phyloP scores from a whole-genome alignment of 108 stramenopile genomes.

The Conticribra guillardii region DNA sequence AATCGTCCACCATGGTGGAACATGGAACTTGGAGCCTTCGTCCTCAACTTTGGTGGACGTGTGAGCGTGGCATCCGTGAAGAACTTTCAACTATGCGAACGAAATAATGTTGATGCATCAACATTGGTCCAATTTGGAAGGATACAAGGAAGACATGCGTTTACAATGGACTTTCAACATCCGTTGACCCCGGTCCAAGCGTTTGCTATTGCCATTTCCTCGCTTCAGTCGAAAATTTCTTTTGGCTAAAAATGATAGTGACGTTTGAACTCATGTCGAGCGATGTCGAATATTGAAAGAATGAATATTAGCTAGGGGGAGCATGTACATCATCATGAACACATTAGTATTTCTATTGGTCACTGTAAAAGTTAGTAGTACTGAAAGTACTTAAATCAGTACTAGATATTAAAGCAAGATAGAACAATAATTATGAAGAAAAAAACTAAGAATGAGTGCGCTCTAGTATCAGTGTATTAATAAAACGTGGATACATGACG shows the following conservation, averaged over 20 bases:
- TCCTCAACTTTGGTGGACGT: slow-evolving; percentile 89
- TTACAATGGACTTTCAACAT: slow-evolving; percentile 90
- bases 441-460: too few species aligned
- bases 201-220: slow-evolving; percentile 90
- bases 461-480: too few species aligned
- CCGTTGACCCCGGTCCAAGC: slow-evolving; percentile 88
- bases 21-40: slow-evolving; percentile 82
- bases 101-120: slow-evolving; percentile 67
- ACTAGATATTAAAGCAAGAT: too few species aligned
- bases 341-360: too few species aligned
- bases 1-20: slow-evolving; percentile 94
- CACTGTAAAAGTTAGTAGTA: too few species aligned
- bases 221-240: slow-evolving; percentile 86
- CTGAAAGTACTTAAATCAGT: too few species aligned
- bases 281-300: too few species aligned
- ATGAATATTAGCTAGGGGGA: too few species aligned
- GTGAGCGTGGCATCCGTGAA: slow-evolving; percentile 90
- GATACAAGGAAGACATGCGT: slow-evolving; percentile 84
- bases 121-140: slow-evolving; percentile 91
- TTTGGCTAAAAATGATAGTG: slow-evolving; percentile 63
- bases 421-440: too few species aligned
- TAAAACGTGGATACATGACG: too few species aligned
- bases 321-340: too few species aligned
- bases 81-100: slow-evolving; percentile 88
- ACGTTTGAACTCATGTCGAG: too few species aligned